A percentile compares a stretch with the other conserved stretches of the same genome.
Conservation (phyloP, 805 yeast genomes). For the Wickerhamiella azymoides region DNA sequence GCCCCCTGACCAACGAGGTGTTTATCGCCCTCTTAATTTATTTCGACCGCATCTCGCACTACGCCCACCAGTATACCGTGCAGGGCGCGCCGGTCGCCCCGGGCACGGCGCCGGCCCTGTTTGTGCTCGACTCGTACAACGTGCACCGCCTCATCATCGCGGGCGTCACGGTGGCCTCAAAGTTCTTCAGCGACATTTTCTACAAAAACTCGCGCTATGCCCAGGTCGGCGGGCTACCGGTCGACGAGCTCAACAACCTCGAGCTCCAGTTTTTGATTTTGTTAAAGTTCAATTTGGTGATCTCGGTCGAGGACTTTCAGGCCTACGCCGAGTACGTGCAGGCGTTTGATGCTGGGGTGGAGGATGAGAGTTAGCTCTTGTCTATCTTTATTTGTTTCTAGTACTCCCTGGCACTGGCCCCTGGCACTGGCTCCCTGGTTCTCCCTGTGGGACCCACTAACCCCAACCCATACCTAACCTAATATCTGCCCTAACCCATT, state of each 20-base stretch:
- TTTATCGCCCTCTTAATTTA: slow-evolving; percentile 80
- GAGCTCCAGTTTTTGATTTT: slow-evolving; percentile 79
- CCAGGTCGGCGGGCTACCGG: slow-evolving; percentile 82
- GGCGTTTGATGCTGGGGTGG: slow-evolving; percentile 1
- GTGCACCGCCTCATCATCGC: slow-evolving; percentile 88
- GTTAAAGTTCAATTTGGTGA: slow-evolving; percentile 75
- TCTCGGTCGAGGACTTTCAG: slow-evolving; percentile 80
- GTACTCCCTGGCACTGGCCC: too few species aligned
- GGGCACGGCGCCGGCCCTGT: slow-evolving; percentile 39
- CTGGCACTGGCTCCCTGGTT: too few species aligned
- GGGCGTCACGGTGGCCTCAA: slow-evolving; percentile 89
- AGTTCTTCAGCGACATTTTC: slow-evolving; percentile 86
- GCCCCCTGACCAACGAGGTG: slow-evolving; percentile 98
- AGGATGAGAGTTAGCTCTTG: not conserved
- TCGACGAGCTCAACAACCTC: slow-evolving; percentile 67
- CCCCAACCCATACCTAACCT: too few species aligned
- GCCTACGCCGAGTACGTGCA: slow-evolving; percentile 68
- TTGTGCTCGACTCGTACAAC: slow-evolving; percentile 92
- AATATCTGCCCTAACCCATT: too few species aligned
- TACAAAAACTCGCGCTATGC: slow-evolving; percentile 92
- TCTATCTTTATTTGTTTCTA: too few species aligned
- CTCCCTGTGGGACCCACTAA: too few species aligned
- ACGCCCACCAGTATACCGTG: slow-evolving; percentile 37
- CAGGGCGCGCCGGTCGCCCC: slow-evolving; percentile 7
- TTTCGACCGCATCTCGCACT: slow-evolving; percentile 83